Evolutionary conservation across 192 early-diverging fungal genomes (phyloP).

Genomic region (Phycomyces blakesleeanus): DNA sequence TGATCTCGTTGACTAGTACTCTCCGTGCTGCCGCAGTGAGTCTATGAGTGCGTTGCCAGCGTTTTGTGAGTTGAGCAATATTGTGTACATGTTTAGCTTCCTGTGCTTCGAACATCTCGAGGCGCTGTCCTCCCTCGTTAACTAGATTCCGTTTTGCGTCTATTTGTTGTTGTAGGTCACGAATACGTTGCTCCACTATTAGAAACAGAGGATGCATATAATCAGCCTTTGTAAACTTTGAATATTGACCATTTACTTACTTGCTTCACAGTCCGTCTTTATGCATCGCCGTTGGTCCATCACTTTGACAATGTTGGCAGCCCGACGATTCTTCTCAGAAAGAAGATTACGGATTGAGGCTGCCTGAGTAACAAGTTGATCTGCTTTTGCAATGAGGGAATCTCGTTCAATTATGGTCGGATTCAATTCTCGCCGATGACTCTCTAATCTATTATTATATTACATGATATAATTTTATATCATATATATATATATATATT

Average conservation of each 20-base stretch:
- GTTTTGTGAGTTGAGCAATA: background rate
- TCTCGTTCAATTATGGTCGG: slow-evolving; percentile 11
- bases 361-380: slow-evolving; percentile 10
- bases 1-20: slow-evolving; percentile 45
- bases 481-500: background rate
- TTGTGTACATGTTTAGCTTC: background rate
- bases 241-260: slow-evolving; percentile 1
- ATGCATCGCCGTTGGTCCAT: background rate
- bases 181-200: slow-evolving; percentile 6
- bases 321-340: slow-evolving; percentile 18
- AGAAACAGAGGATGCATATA: too few relatives aligned
- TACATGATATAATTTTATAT: too few relatives aligned
- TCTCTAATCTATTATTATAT: slow-evolving; percentile 12
- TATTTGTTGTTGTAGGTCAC: slow-evolving; percentile 10
- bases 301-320: background rate
- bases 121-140: background rate
- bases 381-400: slow-evolving; percentile 14
- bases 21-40: slow-evolving; percentile 38
- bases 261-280: slow-evolving; percentile 3
- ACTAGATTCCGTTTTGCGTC: background rate
- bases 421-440: slow-evolving; percentile 13
- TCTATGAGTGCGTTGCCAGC: slow-evolving; percentile 43
- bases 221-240: slow-evolving; percentile 2
- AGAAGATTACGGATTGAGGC: slow-evolving; percentile 8
- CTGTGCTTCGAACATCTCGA: slow-evolving; percentile 1